Base-by-base conservation (phyloP, 2,329 filamentous ascomycete genomes). In the Penicillium hesseltinei region DNA sequence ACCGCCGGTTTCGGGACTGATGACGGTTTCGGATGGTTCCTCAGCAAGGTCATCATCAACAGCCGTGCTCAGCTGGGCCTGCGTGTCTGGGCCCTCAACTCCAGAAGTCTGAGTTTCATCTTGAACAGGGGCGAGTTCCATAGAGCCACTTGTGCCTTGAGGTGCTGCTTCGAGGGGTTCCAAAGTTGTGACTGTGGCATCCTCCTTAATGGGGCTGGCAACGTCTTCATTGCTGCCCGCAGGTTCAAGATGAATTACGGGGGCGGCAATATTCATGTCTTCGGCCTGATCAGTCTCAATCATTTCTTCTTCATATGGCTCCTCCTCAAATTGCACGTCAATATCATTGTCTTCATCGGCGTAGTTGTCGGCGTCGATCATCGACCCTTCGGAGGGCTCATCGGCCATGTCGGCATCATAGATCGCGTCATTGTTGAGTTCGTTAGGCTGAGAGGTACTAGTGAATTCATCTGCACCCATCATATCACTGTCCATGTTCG, bases 401-500 rank as follows among this genome's bases (percentile, higher is more conserved):
- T 80, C 73, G 62, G 75, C 74, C 73, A 80, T 76, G 65, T 81
- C 78, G 47, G 80, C 79, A 67, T 81, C 74, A 42, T 72, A 69
- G 9, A 64, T 62, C 13, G 47, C 63, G 33, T 72, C 68, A 23
- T 69, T 63, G 15, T 68, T 67, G 31, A 70, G 68, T 35, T 73
- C 72, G 15, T 66, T 69, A 5, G 68, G 63, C 23, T 69, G 64
- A n/a, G 63, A 64, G 57, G 62, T 69, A 59, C 64, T 73, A 58
- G 65, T 66, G 57, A 60, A 74, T 23, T 78, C 69, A 63, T 79
- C 71, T 45, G 71, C 69, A 40, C 77, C 74, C 57, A 74, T 75
- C 68, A 76, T 73, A 44, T 73, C 71, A 54, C 76, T 74, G 62
- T 88, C 85, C 63, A 84, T 80, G 48, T 84, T 76, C 52, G 85